Base-by-base conservation (phyloP, 2,329 filamentous ascomycete genomes). In the Botrytis medusae region DNA sequence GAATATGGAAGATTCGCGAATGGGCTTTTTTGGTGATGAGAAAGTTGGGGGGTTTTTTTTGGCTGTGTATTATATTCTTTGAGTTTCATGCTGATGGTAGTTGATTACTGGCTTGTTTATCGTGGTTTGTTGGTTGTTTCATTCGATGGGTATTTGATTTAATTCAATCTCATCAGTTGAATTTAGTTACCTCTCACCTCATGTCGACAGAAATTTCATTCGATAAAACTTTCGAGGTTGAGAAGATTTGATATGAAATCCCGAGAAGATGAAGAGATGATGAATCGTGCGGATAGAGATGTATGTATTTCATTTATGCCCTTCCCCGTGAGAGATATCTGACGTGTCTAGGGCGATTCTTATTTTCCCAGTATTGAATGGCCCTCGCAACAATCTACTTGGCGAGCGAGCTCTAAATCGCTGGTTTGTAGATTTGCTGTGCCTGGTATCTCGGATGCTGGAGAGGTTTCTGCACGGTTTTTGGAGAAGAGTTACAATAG, bases 201-300 rank as follows among this genome's bases (percentile, higher is more conserved):
- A 9, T 8, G 8, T 8, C 37, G 37, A 37, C 37, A 8, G 9
- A 51, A 51, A 51, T 51, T 1, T 4, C 22, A 6, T 5, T 10
- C 6, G 22, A 4, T 0, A 51, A n/a, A 51, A 51, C 4, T 2
- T 14, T n/a, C 1, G 22, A 12, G 46, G 25, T 51, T 25, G 10
- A 25, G 5, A n/a, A 2, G 20, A 51, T 25, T n/a, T 5, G 22
- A 51, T 5, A 51, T 51, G 46, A 0, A 12, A 12, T 51, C 25
- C 5, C 12, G 3, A 25, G 10, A n/a, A 6, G 48, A n/a, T 14
- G 48, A 51, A n/a, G 22, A n/a, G 25, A 51, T 51, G 10, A 51
- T 25, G 22, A 1, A 6, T 51, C 4, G 46, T 0, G 2, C 5
- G 9, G 22, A n/a, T 0, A 25, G 10, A 2, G 12, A 51, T 51